Evolutionary conservation across 345 rosid genomes (phyloP), one percentile per base, ranked within the genome.

Genomic region (Gossypioides kirkii): DNA sequence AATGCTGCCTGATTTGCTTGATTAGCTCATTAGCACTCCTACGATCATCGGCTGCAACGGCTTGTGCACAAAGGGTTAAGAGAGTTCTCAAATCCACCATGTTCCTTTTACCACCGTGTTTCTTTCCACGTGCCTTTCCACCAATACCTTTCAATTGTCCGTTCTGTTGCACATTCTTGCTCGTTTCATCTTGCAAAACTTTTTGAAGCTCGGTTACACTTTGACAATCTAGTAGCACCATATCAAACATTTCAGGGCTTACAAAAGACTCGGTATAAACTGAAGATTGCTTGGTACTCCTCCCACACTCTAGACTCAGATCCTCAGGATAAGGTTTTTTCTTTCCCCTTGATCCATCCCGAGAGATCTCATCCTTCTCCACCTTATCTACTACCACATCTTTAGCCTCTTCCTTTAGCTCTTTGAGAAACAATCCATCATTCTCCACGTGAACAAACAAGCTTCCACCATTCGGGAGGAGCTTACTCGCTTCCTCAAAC

Each of bases 401-500:
- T 54, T 73, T 76, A n/a, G 61, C 64, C 74, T 81, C 85, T 54
- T 69, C 73, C 59, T 67, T 75, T 66, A 73, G 28, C 25, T 81
- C 82, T 69, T 79, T 76, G 41, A 56, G 72, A 47, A 67, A 79
- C 73, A 78, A 50, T 14, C 85, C 76, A 36, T 32, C 76, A 23
- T 20, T 78, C 62, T 77, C 82, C 54, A 79, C 45, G 80, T 80
- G 77, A 47, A 55, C 42, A 73, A 69, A 67, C 32, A 76, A 75
- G 58, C 6, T 63, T 59, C 76, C 68, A 11, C 73, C 81, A 54
- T 68, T 75, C 16, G 88, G 90, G 52, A 87, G 84, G 76, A 89
- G 87, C 80, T 82, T 87, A 52, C 88, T 87, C 0, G 82, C 93
- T 80, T 89, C 93, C 78, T 85, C 88, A 54, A 87, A 76, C 56